Evolutionary conservation across 148 eudicot genomes (phyloP), one percentile per base, ranked within the genome.

Genomic region (Fallopia convolvulus): DNA sequence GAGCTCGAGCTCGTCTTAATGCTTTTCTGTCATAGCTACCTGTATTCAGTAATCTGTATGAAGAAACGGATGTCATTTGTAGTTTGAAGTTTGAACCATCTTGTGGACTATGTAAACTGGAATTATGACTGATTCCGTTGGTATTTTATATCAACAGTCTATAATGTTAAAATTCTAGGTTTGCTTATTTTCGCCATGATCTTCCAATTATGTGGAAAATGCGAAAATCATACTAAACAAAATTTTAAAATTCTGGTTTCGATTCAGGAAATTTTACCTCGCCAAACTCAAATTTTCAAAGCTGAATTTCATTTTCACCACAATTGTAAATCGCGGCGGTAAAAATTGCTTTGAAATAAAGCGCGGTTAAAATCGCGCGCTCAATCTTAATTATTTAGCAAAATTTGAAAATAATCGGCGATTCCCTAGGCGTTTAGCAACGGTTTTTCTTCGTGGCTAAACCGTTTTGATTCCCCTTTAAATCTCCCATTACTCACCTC

Each of bases 1-100:
- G 74, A 86, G 39, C 39, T 36, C 39, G 39, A 36, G 89, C 47
- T 86, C 92, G 17, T 90, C 97, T 21, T 86, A 77, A 80, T 65
- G 58, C 41, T 50, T 50, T 50, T 72, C 20, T 13, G 2, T 40
- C 44, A 26, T 33, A 7, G 72, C 72, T 32, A 12, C 20, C n/a
- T 2, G 20, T 21, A 56, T 32, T 13, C 6, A 36, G 4, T 10
- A 0, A 15, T 21, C 12, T 65, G 70, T 65, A 11, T 26, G 30
- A 26, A 26, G 30, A 26, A 58, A 58, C 21, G 66, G 66, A 23
- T n/a, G 11, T 52, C 56, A 52, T 4, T 14, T 52, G 56, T 52
- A 52, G n/a, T 6, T 56, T 56, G 23, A 18, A 52, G n/a, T 20
- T 56, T 56, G 23, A 18, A 8, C 61, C 61, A 56, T 56, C 14